These are phyloP conservation scores for Lecanoromycetidae sp. DNA, from an alignment of 2,329 filamentous ascomycete species.

Conservation along the genomic window DNA sequence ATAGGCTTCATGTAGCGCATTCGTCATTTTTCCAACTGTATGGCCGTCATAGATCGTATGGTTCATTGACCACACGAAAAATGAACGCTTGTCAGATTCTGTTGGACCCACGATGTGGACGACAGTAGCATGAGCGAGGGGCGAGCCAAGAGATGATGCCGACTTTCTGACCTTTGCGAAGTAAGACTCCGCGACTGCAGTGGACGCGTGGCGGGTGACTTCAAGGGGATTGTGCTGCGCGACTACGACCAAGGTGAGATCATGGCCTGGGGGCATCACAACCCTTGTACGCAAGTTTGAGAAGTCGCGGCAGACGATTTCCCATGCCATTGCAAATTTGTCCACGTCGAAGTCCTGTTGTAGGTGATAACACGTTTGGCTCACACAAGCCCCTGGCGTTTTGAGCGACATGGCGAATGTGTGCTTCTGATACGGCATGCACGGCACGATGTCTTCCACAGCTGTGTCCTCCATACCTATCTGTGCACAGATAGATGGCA, in stretches of 20 bases:
- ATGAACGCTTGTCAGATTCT: neutral
- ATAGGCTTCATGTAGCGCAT: neutral
- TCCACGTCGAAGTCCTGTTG: neutral
- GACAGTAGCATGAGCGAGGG: neutral
- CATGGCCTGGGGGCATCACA: neutral
- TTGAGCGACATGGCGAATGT: neutral
- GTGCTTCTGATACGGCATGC: neutral
- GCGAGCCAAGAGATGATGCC: neutral
- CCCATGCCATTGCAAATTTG: neutral
- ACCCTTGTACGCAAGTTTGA: neutral
- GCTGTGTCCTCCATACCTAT: neutral
- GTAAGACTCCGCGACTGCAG: neutral
- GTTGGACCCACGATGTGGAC: neutral
- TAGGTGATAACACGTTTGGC: neutral
- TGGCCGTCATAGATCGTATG: neutral
- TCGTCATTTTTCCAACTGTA: neutral
- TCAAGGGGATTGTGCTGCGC: neutral
- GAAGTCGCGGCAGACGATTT: neutral
- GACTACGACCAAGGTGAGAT: neutral
- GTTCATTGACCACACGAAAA: neutral
- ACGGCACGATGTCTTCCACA: neutral
- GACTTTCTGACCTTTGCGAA: neutral
- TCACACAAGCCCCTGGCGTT: neutral
- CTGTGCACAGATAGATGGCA: neutral
- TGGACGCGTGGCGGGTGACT: neutral